phyloP scores from a whole-genome alignment of 2,329 filamentous ascomycete species.

The Thelonectria blattea region DNA sequence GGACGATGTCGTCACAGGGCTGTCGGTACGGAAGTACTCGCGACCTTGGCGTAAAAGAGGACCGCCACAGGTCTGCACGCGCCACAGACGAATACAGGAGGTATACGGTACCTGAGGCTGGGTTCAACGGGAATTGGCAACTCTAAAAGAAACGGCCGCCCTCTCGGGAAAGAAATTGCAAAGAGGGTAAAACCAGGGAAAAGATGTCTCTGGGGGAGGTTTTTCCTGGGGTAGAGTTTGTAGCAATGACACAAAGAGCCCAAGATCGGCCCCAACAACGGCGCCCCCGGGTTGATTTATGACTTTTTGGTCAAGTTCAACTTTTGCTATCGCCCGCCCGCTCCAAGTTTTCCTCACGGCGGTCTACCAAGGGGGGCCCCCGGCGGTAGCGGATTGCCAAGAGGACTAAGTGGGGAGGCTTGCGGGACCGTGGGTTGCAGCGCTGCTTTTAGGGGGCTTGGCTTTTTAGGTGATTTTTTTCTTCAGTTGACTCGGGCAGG shows the following conservation, averaged over 20 bases:
- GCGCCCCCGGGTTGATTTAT: constrained; percentile 20
- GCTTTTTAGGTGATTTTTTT: neutral
- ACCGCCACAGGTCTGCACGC: constrained; percentile 25
- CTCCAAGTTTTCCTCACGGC: constrained; percentile 3
- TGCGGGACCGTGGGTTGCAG: constrained; percentile 25
- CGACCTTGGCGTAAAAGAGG: constrained; percentile 8
- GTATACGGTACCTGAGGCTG: neutral
- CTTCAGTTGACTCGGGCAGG: no score
- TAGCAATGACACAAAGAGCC: neutral
- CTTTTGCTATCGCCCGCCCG: constrained; percentile 20
- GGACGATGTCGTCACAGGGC: constrained; percentile 39
- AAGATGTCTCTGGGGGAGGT: no score
- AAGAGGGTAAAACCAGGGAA: no score
- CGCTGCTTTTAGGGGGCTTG: constrained; percentile 22
- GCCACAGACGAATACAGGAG: constrained; percentile 32
- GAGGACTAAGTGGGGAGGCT: constrained; percentile 27
- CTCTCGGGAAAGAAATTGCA: no score
- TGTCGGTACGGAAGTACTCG: constrained; percentile 5
- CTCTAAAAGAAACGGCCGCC: neutral
- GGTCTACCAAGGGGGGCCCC: constrained; percentile 9
- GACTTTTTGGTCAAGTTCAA: neutral
- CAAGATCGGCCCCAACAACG: constrained; percentile 4
- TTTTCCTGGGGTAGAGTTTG: no score
- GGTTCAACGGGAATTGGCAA: neutral
- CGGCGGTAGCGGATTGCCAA: constrained; percentile 29